Evolutionary conservation across 495 filamentous ascomycete genomes (phyloP).

Genomic region (Neurospora sp.): DNA sequence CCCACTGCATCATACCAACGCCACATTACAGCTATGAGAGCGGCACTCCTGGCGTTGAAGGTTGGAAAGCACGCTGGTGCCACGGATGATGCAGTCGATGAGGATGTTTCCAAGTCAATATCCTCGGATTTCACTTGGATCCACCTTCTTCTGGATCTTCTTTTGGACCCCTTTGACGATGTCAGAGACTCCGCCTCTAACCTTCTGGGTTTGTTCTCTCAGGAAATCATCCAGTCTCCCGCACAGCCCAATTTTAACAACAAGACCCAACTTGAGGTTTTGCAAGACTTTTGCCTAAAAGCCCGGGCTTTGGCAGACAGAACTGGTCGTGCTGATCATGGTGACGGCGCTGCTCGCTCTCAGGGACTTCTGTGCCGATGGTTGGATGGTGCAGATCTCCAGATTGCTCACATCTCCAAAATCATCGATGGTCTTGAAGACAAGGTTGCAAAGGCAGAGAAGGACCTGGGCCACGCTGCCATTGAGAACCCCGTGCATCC

Average conservation of each 20-base stretch:
- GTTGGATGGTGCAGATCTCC: conserved; percentile 30
- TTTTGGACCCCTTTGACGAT: conserved; percentile 89
- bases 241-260: background rate
- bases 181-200: conserved; percentile 57
- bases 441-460: conserved; percentile 45
- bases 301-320: conserved; percentile 47
- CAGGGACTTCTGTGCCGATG: conserved; percentile 40
- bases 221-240: conserved; percentile 12
- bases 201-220: conserved; percentile 40
- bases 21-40: conserved; percentile 69
- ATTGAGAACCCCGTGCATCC: conserved; percentile 61
- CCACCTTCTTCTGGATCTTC: conserved; percentile 60
- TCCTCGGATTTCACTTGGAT: conserved; percentile 39
- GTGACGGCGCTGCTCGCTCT: conserved; percentile 69
- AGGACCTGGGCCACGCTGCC: conserved; percentile 50
- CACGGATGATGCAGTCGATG: conserved; percentile 17
- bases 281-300: conserved; percentile 30
- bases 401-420: conserved; percentile 31
- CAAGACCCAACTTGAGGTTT: conserved; percentile 14
- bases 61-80: conserved; percentile 31
- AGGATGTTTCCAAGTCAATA: conserved; percentile 12
- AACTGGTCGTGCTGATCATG: conserved; percentile 76
- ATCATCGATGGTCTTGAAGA: conserved; percentile 43
- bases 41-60: conserved; percentile 49
- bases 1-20: conserved; percentile 77